Conservation (phyloP, 2,329 filamentous ascomycete species). For the Aspergillus uvarum region DNA sequence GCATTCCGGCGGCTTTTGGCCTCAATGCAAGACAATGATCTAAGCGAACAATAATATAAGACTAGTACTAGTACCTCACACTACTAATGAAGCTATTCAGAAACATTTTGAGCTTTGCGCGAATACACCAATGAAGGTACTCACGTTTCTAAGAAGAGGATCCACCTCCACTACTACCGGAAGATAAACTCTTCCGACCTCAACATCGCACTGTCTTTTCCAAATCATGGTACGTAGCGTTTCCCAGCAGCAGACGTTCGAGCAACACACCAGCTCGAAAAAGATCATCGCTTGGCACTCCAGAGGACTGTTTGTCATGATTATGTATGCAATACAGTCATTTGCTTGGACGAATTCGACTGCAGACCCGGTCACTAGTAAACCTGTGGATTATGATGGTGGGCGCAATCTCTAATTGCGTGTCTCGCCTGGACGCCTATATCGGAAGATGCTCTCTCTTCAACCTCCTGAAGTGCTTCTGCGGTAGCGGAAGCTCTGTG, state of each 20-base stretch:
- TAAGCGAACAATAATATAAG: not conserved
- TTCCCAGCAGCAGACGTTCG: too few species aligned
- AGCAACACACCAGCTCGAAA: too few species aligned
- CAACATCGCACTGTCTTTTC: too few species aligned
- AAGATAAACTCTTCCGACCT: too few species aligned
- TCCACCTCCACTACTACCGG: too few species aligned
- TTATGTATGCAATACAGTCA: not conserved
- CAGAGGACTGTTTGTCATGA: not conserved
- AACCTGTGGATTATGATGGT: not conserved
- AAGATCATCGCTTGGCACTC: not conserved
- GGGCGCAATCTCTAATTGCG: not conserved
- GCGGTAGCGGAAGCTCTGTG: not conserved
- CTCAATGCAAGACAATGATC: not conserved
- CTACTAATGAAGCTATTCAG: not conserved
- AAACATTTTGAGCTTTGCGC: not conserved
- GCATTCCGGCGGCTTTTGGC: not conserved
- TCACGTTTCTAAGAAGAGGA: too few species aligned
- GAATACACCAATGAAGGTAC: not conserved
- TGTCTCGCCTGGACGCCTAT: not conserved
- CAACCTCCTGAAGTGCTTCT: not conserved
- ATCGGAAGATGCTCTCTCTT: not conserved
- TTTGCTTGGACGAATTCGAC: not conserved
- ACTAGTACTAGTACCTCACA: not conserved
- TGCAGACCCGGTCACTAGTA: not conserved
- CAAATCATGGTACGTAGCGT: too few species aligned